Percentiles rank a stretch among this genome's conserved stretches.
Conservation (phyloP, 345 rosid genomes). For the Hirschfeldia incana region DNA sequence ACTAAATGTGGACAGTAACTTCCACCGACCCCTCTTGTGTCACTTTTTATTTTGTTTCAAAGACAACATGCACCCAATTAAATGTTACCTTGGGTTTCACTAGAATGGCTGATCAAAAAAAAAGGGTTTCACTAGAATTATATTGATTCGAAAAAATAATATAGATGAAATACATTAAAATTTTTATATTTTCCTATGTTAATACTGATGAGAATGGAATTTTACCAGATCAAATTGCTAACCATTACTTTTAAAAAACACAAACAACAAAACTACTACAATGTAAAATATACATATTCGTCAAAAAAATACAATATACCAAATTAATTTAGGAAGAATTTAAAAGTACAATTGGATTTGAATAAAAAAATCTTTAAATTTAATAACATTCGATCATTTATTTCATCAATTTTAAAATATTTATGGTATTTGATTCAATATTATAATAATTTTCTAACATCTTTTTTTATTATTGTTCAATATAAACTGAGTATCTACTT, state of each 20-base stretch:
- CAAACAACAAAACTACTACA: no score
- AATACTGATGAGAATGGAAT: not conserved
- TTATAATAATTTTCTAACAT: no score
- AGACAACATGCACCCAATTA: conserved; percentile 5
- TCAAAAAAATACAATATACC: no score
- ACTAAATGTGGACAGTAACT: conserved; percentile 36
- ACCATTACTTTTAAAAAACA: not conserved
- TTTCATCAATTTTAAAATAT: not conserved
- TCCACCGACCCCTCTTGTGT: conserved; percentile 24
- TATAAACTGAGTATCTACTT: no score
- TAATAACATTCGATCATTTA: no score
- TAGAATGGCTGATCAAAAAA: not conserved
- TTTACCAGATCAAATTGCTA: not conserved
- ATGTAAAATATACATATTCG: no score
- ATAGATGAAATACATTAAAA: not conserved
- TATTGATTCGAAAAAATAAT: not conserved
- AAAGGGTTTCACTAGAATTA: not conserved
- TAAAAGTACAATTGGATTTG: not conserved
- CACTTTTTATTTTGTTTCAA: conserved; percentile 19
- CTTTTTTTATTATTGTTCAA: no score
- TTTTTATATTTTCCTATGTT: not conserved
- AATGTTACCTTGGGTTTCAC: conserved; percentile 21
- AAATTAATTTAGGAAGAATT: no score
- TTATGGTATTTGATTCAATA: no score
- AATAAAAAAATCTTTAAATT: no score